Conservation (phyloP, 2,329 filamentous ascomycete genomes). For the Dactylellina drechsleri region DNA sequence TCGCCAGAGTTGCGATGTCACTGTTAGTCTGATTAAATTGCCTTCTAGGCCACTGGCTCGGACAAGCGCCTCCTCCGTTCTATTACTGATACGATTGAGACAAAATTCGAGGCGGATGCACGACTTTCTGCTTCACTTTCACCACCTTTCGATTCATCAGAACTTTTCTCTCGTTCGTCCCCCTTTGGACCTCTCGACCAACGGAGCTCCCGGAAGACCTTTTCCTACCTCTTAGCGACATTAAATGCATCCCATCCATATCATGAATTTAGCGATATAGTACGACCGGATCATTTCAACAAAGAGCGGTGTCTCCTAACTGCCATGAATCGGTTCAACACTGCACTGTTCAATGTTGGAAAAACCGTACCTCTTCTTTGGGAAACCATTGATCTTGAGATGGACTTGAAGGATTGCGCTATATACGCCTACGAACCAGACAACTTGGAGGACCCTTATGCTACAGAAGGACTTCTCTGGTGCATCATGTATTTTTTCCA, state of each 20-base stretch:
- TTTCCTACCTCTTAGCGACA: slow-evolving; percentile 95
- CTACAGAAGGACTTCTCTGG: slow-evolving; percentile 94
- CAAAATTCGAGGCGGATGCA: slow-evolving; percentile 87
- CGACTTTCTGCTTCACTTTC: slow-evolving; percentile 88
- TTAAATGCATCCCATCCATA: slow-evolving; percentile 95
- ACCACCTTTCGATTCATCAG: slow-evolving; percentile 78
- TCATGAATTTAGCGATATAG: slow-evolving; percentile 94
- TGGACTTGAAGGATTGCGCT: slow-evolving; percentile 87
- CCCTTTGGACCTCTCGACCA: slow-evolving; percentile 90
- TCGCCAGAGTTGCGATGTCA: neutral
- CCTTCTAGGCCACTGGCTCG: slow-evolving; percentile 75
- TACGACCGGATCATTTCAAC: slow-evolving; percentile 89
- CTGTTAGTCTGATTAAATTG: neutral
- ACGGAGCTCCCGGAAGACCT: slow-evolving; percentile 86
- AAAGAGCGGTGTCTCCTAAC: slow-evolving; percentile 80
- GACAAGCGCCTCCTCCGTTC: slow-evolving; percentile 98
- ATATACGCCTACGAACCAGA: slow-evolving; percentile 90
- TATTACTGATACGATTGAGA: slow-evolving; percentile 90
- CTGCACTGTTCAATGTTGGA: slow-evolving; percentile 81
- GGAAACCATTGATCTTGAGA: slow-evolving; percentile 91
- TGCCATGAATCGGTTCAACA: slow-evolving; percentile 88
- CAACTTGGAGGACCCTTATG: slow-evolving; percentile 78
- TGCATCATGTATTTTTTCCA: slow-evolving; percentile 97
- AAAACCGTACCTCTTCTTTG: slow-evolving; percentile 78
- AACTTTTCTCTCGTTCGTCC: slow-evolving; percentile 66